Base-by-base conservation (phyloP, 305 asterid genomes). In the Nicotiana rustica region DNA sequence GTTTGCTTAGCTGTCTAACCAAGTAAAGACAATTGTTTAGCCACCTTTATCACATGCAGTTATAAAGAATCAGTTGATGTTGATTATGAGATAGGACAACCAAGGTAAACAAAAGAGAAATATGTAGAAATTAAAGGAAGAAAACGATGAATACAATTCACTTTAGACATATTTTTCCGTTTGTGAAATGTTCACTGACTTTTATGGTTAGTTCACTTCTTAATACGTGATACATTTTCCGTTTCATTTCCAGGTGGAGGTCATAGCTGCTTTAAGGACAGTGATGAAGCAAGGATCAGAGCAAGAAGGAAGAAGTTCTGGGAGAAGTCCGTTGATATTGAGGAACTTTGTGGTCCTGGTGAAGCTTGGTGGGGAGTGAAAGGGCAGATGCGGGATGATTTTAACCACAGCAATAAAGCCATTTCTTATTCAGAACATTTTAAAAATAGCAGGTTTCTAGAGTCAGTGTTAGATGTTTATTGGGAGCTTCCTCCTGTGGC, bases 341-440 rank as follows among this genome's bases (percentile, higher is more conserved):
- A 92, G 33, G 97, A 96, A 91, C 96, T 96, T 36, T 96, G 99
- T 77, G 99, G 99, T 78, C 90, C 98, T 0, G 94, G 91, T 61
- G 99, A 96, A 81, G 95, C 97, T 77, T 96, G 99, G 99, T 94
- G 99, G 99, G 99, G 99, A 4, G 98, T 93, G 18, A 84, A 92
- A 82, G 99, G 99, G 70, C 87, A 94, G 41, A 90, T 92, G 97
- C 98, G 97, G 4, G 99, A 96, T 57, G 90, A 96, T 83, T 96
- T 96, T 77, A 92, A 94, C 90, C 98, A 94, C 88, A 94, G 96
- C 56, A 93, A 93, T 91, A 93, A 91, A 87, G 90, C 89, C 62
- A 96, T 96, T 38, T 79, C 93, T 29, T 88, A 88, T 41, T 35
- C 82, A 2, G 89, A 94, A 78, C 99, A 96, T 85, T 94, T 93